Evolutionary conservation across 441 rosid genomes (phyloP).

Genomic region (Macaranga tanarius): DNA sequence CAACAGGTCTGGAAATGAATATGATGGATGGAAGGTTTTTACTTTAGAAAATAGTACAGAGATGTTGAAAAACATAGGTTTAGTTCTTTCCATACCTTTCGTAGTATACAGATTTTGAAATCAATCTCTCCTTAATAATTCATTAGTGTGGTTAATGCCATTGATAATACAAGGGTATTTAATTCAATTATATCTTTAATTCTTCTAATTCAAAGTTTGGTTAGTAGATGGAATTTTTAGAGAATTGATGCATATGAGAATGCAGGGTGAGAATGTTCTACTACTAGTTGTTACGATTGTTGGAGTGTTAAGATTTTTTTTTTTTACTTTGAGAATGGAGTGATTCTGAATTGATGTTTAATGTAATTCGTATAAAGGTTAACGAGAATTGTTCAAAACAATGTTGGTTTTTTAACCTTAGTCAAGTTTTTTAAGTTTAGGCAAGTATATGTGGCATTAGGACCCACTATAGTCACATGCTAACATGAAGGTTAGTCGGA

Average conservation of each 20-base stretch:
- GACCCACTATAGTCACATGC: no score
- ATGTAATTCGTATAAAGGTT: no score
- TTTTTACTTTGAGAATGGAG: not conserved
- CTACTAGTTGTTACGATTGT: not conserved
- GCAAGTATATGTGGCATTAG: no score
- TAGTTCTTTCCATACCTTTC: constrained; percentile 55
- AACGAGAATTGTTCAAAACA: no score
- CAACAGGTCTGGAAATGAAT: constrained; percentile 41
- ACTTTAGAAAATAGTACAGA: constrained; percentile 52
- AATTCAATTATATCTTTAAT: no score
- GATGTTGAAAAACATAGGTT: constrained; percentile 64
- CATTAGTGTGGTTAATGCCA: constrained; percentile 66
- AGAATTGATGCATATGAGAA: not conserved
- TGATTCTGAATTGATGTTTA: not conserved
- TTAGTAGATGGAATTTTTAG: not conserved
- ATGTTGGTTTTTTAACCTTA: no score
- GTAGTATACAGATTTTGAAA: constrained; percentile 65
- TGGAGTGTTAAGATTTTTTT: no score
- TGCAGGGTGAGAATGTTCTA: no score
- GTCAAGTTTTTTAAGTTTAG: no score
- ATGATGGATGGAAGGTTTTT: constrained; percentile 63
- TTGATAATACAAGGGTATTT: constrained; percentile 76
- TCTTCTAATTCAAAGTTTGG: no score
- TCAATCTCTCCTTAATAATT: constrained; percentile 70
- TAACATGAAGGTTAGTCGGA: no score